These are phyloP conservation scores for Neobulgaria alba DNA, from an alignment of 2,329 filamentous ascomycete genomes.

Conservation along the genomic window DNA sequence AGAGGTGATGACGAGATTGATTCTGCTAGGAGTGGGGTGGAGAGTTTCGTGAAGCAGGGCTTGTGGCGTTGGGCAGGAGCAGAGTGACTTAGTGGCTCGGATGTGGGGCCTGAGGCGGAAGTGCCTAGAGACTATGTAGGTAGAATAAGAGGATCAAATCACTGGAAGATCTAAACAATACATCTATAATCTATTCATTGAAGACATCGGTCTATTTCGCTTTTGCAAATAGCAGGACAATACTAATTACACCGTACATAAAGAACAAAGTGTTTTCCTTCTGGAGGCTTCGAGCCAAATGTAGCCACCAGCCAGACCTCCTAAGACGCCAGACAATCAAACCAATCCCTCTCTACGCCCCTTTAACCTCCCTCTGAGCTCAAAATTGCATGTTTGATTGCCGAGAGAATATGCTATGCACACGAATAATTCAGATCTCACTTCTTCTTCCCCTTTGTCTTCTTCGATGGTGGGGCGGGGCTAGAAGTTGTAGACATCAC, in stretches of 20 bases:
- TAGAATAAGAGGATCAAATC: too few relatives aligned
- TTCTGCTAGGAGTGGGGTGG: too few relatives aligned
- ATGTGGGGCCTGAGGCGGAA: neutral
- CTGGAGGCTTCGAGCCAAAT: neutral
- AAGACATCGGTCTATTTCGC: neutral
- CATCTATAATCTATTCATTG: too few relatives aligned
- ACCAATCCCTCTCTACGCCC: slow-evolving; percentile 13
- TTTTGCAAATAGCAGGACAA: neutral
- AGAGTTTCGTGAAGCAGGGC: too few relatives aligned
- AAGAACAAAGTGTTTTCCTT: neutral
- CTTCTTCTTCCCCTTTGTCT: slow-evolving; percentile 45
- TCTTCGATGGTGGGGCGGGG: slow-evolving; percentile 31
- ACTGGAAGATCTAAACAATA: too few relatives aligned
- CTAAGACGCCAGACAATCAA: slow-evolving; percentile 18
- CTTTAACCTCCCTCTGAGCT: too few relatives aligned
- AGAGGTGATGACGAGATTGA: too few relatives aligned
- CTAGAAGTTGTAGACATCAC: slow-evolving; percentile 66
- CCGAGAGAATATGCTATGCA: neutral
- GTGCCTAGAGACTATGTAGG: too few relatives aligned
- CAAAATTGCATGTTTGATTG: too few relatives aligned
- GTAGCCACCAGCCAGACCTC: neutral
- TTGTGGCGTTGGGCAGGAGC: neutral
- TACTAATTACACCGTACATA: neutral
- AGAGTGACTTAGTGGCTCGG: neutral
- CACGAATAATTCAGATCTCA: slow-evolving; percentile 16